Evolutionary conservation across 2,329 filamentous ascomycete genomes (phyloP), one percentile per base, ranked within the genome.

Genomic region (Neospermospora avenae): DNA sequence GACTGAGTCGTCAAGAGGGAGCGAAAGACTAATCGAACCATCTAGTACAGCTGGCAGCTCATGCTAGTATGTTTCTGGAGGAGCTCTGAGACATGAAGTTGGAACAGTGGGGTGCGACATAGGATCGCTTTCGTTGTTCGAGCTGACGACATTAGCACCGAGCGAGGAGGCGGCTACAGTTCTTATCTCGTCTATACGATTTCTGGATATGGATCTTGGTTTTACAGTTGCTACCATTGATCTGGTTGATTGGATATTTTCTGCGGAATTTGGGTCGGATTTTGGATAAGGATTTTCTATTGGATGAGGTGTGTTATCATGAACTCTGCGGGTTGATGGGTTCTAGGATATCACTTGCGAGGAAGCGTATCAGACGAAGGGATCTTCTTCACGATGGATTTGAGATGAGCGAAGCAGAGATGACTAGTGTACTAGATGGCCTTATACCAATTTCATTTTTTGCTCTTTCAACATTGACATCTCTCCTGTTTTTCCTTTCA

Each of bases 21-120:
- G 31, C 28, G 31, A 51, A 51, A 51, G 48, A 51, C 28, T 51
- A 51, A 51, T 51, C 48, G 48, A 51, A 37, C 11, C 31, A 51
- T 51, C 48, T 22, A 51, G 22, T 34, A 34, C 18, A 13, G 2
- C 7, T 18, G 11, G 14, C 39, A n/a, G n/a, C 16, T 7, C 4
- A 41, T 10, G n/a, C 0, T 22, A n/a, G 16, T 11, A 42, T 20
- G 18, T 22, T 18, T 31, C 28, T 31, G 1, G 28, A 31, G 11
- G 28, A 31, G 11, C 28, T 31, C 5, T 10, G 28, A 10, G 5
- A 35, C 22, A 11, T 34, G 18, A n/a, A 20, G n/a, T 34, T 42
- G 39, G 39, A 42, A 42, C 8, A 1, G 4, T 14, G 35, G 2
- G 25, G 46, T 34, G 46, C 22, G 28, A 28, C 16, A 11, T 4